Conservation (phyloP, 805 yeast species). For the Candida methanosorbosa region DNA sequence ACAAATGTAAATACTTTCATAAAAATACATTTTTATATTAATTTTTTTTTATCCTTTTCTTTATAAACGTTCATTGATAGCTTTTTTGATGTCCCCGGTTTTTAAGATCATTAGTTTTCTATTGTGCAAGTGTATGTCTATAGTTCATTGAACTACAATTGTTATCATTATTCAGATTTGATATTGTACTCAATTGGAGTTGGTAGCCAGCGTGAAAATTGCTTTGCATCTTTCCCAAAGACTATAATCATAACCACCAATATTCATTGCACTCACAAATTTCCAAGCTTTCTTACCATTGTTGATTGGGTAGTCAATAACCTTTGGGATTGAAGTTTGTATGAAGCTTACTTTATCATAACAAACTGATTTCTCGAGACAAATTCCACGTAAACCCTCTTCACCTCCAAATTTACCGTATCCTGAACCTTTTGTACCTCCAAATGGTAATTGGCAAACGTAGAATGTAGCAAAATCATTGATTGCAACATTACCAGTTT, state of each 20-base stretch:
- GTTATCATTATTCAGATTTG: too few species aligned
- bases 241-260: constrained; percentile 75
- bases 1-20: too few species aligned
- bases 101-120: too few species aligned
- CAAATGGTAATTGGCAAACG: constrained; percentile 94
- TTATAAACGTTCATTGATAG: too few species aligned
- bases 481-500: constrained; percentile 90
- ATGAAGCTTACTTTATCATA: constrained; percentile 75
- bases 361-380: constrained; percentile 81
- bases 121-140: too few species aligned
- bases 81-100: too few species aligned
- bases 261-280: constrained; percentile 73
- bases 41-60: too few species aligned
- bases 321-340: constrained; percentile 77
- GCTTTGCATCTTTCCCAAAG: constrained; percentile 60
- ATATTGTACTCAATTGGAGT: constrained; percentile 15
- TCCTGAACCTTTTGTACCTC: constrained; percentile 89
- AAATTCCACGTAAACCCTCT: constrained; percentile 89
- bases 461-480: constrained; percentile 97
- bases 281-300: constrained; percentile 81
- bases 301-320: constrained; percentile 85
- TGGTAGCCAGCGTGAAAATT: constrained; percentile 43
- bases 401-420: constrained; percentile 98
- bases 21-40: too few species aligned
- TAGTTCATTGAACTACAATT: too few species aligned